Evolutionary conservation across 129 eudicot genomes (phyloP).

Genomic region (Sambucus nigra): DNA sequence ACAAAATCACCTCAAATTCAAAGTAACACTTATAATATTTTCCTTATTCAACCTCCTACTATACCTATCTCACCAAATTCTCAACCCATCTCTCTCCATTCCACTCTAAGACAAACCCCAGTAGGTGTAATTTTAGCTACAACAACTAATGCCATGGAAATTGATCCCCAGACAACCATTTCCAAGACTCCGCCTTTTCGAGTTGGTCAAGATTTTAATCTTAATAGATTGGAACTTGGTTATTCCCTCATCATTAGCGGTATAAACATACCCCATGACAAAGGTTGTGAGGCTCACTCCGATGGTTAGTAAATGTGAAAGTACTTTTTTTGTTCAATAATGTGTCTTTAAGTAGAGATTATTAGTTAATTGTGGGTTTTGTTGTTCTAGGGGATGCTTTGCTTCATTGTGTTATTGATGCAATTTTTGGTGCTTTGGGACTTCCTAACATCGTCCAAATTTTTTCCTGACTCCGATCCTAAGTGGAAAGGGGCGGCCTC

Average conservation of each 20-base stretch:
- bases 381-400: constrained; percentile 70
- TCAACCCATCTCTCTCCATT: constrained; percentile 18
- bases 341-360: not conserved
- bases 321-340: no score
- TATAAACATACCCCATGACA: constrained; percentile 72
- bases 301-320: constrained; percentile 49
- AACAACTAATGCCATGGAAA: constrained; percentile 43
- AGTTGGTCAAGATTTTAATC: constrained; percentile 92
- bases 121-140: constrained; percentile 31
- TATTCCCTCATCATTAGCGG: constrained; percentile 97
- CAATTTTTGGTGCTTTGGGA: constrained; percentile 97
- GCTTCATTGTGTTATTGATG: constrained; percentile 98
- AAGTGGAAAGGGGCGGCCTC: constrained; percentile 99
- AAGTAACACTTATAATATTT: constrained; percentile 19
- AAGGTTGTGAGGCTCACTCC: constrained; percentile 99
- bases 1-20: constrained; percentile 13
- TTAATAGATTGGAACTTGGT: constrained; percentile 85
- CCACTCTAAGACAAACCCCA: constrained; percentile 1
- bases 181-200: constrained; percentile 66
- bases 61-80: no score
- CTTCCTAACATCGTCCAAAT: constrained; percentile 97
- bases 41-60: constrained; percentile 12
- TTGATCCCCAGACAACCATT: constrained; percentile 21
- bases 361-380: not conserved
- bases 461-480: constrained; percentile 92